Conservation (phyloP, 169 alveolate species). For the Cryptosporidium bovis region DNA sequence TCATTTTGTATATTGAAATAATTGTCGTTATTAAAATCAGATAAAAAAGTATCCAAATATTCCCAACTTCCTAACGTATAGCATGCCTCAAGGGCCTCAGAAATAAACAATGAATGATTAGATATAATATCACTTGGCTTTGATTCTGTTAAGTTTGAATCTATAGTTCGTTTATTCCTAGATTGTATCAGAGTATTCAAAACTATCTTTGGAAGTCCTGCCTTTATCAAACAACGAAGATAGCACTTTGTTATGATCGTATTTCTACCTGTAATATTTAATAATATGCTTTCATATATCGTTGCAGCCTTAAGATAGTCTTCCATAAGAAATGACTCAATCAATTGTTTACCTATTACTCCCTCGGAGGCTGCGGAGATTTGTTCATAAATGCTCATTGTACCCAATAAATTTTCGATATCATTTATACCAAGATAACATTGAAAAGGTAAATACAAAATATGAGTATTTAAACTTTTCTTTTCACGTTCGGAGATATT, state of each 20-base stretch:
- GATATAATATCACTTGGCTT: not conserved
- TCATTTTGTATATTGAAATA: not conserved
- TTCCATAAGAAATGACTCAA: conserved; percentile 39
- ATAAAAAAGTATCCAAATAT: conserved; percentile 8
- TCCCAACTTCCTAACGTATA: conserved; percentile 61
- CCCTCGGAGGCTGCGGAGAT: conserved; percentile 14
- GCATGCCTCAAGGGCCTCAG: conserved; percentile 71
- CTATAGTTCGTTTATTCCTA: not conserved
- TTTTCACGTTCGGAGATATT: conserved; percentile 19
- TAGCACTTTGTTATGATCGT: conserved; percentile 12
- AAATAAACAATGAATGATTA: conserved; percentile 1
- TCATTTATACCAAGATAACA: conserved; percentile 64
- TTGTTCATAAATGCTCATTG: conserved; percentile 52
- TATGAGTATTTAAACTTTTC: conserved; percentile 28
- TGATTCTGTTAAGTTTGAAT: not conserved
- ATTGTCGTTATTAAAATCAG: conserved; percentile 10
- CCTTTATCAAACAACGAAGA: conserved; percentile 54
- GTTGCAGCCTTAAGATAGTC: conserved; percentile 44
- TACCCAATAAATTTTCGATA: conserved; percentile 50
- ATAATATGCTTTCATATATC: conserved; percentile 46
- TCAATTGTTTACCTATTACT: conserved; percentile 13
- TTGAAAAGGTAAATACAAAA: conserved; percentile 53
- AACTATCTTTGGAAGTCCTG: conserved; percentile 56
- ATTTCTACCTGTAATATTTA: conserved; percentile 13
- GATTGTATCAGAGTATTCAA: conserved; percentile 9